Evolutionary conservation across 768 basidiomycete species (phyloP).

Genomic region (Mycena sanguinolenta): DNA sequence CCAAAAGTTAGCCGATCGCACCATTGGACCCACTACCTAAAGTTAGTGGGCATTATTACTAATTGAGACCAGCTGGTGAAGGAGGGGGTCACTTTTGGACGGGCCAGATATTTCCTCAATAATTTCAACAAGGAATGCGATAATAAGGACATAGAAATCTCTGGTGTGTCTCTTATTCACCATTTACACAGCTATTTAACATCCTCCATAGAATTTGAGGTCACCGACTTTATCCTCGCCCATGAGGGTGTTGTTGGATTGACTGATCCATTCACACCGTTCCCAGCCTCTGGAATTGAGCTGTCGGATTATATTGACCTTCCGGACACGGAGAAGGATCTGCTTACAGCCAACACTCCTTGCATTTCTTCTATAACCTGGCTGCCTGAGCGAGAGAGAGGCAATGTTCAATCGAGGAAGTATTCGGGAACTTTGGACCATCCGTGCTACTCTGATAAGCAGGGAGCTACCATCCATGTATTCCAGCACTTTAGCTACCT

Average conservation of each 20-base stretch:
- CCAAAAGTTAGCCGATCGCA: too few relatives aligned
- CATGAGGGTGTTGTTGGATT: not conserved
- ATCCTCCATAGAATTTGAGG: not conserved
- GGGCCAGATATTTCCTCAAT: not conserved
- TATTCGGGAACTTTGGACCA: too few relatives aligned
- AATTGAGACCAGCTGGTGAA: not conserved
- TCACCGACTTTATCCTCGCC: too few relatives aligned
- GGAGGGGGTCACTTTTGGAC: not conserved
- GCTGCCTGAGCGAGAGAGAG: not conserved
- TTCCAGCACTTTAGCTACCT: conserved; percentile 3
- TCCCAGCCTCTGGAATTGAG: conserved; percentile 4
- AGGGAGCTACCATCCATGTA: not conserved
- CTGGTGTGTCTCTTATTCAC: not conserved
- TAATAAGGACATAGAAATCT: not conserved
- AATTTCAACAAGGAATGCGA: too few relatives aligned
- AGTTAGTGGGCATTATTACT: too few relatives aligned
- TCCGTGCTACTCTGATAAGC: too few relatives aligned
- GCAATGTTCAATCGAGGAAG: too few relatives aligned
- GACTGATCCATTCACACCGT: not conserved
- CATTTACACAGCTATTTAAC: not conserved
- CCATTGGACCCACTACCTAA: too few relatives aligned
- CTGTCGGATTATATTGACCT: not conserved
- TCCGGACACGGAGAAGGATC: not conserved
- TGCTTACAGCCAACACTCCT: not conserved
- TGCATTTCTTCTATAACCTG: not conserved